phyloP scores from a whole-genome alignment of 805 yeast species.

The Pichia ethanolica region DNA sequence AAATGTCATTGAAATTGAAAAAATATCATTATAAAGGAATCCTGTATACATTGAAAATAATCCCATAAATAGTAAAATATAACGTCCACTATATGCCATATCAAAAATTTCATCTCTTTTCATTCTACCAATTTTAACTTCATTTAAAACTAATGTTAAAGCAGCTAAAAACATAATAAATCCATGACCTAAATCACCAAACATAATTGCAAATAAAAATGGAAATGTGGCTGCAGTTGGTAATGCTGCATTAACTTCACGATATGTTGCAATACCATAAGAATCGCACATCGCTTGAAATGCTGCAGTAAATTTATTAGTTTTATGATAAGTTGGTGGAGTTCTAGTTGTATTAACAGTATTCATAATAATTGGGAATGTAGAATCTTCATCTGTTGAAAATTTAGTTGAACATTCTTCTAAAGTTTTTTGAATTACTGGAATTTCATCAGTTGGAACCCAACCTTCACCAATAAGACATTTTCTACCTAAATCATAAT shows the following conservation, averaged over 20 bases:
- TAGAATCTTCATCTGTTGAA: slow-evolving; percentile 12
- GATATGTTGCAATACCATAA: slow-evolving; percentile 70
- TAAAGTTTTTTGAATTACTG: slow-evolving; percentile 37
- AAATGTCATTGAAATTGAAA: slow-evolving; percentile 62
- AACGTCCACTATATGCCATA: slow-evolving; percentile 69
- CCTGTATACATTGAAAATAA: slow-evolving; percentile 69
- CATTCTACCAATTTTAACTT: slow-evolving; percentile 43
- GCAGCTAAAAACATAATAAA: slow-evolving; percentile 53
- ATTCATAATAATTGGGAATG: slow-evolving; percentile 34
- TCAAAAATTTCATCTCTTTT: slow-evolving; percentile 69
- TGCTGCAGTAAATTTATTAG: slow-evolving; percentile 62
- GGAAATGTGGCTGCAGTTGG: slow-evolving; percentile 73
- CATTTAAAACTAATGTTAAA: slow-evolving; percentile 45
- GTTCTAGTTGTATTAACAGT: slow-evolving; percentile 67
- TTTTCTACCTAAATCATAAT: slow-evolving; percentile 58
- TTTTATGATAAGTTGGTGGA: slow-evolving; percentile 79
- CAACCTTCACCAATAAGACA: slow-evolving; percentile 69
- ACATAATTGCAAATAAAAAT: slow-evolving; percentile 78
- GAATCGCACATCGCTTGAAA: slow-evolving; percentile 69
- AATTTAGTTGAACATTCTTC: slow-evolving; percentile 30
- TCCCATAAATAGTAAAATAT: slow-evolving; percentile 65
- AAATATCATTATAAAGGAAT: slow-evolving; percentile 62
- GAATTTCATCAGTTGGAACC: slow-evolving; percentile 55
- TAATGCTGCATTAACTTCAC: slow-evolving; percentile 69
- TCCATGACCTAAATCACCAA: slow-evolving; percentile 82